Percentiles rank a stretch among this genome's conserved stretches.
Conservation (phyloP, 345 rosid genomes). For the Brassica carinata region DNA sequence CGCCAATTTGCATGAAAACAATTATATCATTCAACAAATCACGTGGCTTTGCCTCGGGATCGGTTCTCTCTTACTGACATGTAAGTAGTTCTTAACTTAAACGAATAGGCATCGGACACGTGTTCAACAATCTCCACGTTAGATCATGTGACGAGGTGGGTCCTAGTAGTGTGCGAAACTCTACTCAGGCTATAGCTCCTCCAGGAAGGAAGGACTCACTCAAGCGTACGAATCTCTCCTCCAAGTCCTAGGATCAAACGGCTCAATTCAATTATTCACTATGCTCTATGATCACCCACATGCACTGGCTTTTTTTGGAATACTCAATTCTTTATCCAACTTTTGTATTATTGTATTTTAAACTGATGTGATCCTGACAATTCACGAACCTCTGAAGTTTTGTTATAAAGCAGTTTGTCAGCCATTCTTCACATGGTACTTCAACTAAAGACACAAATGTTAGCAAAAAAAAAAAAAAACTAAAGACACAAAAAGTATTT, state of each 20-base stretch:
- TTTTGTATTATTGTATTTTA: constrained; percentile 9
- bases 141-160: constrained; percentile 45
- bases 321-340: constrained; percentile 30
- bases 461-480: neutral
- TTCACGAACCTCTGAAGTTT: constrained; percentile 35
- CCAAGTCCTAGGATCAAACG: constrained; percentile 33
- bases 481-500: constrained; percentile 26
- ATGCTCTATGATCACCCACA: constrained; percentile 36
- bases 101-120: constrained; percentile 28
- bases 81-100: constrained; percentile 21
- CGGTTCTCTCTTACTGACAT: constrained; percentile 36
- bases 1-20: constrained; percentile 3
- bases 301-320: constrained; percentile 30
- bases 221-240: constrained; percentile 31
- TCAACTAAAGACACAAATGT: constrained; percentile 1
- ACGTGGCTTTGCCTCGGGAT: constrained; percentile 62
- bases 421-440: constrained; percentile 36
- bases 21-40: constrained; percentile 40
- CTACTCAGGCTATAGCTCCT: constrained; percentile 12
- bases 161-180: constrained; percentile 32
- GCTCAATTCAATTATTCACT: constrained; percentile 36
- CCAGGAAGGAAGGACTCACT: constrained; percentile 18
- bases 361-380: constrained; percentile 38
- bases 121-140: constrained; percentile 41
- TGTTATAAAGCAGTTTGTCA: constrained; percentile 39